Conservation (phyloP, 1,284 basidiomycete species). For the Porogramme epimiltina region DNA sequence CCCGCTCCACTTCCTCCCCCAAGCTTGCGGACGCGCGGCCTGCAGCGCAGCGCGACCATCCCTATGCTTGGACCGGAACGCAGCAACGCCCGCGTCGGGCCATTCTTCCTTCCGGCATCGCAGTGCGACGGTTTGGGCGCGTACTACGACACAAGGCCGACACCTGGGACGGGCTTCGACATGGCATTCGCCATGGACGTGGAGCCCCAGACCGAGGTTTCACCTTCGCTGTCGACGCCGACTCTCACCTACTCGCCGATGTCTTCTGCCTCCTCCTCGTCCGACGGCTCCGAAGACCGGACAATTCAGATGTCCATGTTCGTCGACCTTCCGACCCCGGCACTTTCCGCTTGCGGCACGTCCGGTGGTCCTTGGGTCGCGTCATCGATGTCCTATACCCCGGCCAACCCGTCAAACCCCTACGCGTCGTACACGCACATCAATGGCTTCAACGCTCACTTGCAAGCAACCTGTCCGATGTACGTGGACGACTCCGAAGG, state of each 20-base stretch:
- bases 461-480: conserved; percentile 3
- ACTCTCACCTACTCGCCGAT: conserved; percentile 32
- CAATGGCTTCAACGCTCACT: conserved; percentile 3
- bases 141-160: conserved; percentile 8
- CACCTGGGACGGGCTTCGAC: conserved; percentile 14
- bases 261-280: conserved; percentile 32
- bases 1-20: conserved; percentile 14
- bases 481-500: conserved; percentile 4
- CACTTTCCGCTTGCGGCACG: conserved; percentile 20
- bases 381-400: conserved; percentile 8
- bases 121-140: not conserved
- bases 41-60: conserved; percentile 29
- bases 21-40: conserved; percentile 10
- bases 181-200: conserved; percentile 10
- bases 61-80: conserved; percentile 16
- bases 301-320: conserved; percentile 34
- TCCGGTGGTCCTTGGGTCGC: conserved; percentile 18
- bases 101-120: not conserved
- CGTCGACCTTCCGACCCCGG: conserved; percentile 27
- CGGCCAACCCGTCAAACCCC: conserved; percentile 18
- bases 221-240: conserved; percentile 30
- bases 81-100: conserved; percentile 2
- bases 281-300: conserved; percentile 33
- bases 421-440: not conserved
- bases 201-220: conserved; percentile 20